Percentiles rank a stretch among this genome's conserved stretches.
These are phyloP conservation scores for Gyrodon lividus DNA, from an alignment of 768 basidiomycete genomes.

Conservation along the genomic window DNA sequence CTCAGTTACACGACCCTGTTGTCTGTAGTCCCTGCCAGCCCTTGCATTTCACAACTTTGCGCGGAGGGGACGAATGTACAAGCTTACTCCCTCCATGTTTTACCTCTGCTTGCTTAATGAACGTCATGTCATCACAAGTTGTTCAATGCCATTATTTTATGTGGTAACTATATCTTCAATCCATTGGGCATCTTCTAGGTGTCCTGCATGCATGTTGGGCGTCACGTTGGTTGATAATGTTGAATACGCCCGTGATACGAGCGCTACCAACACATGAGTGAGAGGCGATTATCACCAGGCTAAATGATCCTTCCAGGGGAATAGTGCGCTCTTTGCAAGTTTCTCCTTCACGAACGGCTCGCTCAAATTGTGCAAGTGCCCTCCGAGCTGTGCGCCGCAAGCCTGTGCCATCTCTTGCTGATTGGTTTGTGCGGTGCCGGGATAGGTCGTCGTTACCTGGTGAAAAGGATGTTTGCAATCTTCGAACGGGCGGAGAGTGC, in stretches of 20 bases:
- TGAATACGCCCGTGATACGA: not conserved
- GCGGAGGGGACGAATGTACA: not conserved
- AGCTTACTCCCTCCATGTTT: not conserved
- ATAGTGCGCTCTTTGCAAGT: constrained; percentile 22
- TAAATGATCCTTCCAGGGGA: constrained; percentile 18
- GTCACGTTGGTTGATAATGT: not conserved
- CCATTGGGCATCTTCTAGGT: not conserved
- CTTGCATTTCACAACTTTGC: not conserved
- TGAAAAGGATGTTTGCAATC: too few relatives aligned
- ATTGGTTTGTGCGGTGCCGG: too few relatives aligned
- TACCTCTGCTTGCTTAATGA: not conserved
- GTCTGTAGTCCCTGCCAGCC: constrained; percentile 14
- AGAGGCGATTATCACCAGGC: constrained; percentile 1
- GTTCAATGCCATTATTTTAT: too few relatives aligned
- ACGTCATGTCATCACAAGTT: too few relatives aligned
- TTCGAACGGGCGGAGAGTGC: too few relatives aligned
- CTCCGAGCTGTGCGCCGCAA: constrained; percentile 22
- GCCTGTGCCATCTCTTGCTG: constrained; percentile 23
- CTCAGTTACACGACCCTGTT: constrained; percentile 3
- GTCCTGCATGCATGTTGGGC: too few relatives aligned
- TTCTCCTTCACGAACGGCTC: constrained; percentile 27
- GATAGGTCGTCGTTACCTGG: too few relatives aligned
- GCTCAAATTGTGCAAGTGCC: too few relatives aligned
- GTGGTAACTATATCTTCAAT: too few relatives aligned
- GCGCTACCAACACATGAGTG: not conserved